Base-by-base conservation (phyloP, 257 asterid species). In the Solanum pennellii region DNA sequence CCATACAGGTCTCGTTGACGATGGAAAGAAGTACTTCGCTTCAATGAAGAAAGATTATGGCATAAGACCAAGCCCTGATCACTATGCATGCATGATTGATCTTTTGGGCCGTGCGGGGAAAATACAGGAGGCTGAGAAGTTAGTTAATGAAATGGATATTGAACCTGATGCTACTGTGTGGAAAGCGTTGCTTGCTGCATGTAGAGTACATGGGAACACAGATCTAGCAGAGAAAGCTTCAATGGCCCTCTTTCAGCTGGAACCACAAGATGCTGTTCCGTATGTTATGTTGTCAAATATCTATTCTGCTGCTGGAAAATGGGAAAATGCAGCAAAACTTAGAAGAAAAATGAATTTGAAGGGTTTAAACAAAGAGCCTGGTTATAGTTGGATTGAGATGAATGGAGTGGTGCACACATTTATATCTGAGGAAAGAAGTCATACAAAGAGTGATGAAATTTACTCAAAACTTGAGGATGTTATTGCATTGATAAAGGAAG, bases 71-170 rank as follows among this genome's bases (percentile, higher is more conserved):
- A 90, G 96, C 18, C 94, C 93, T 6, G 93, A 94, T 89, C 99
- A 96, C 86, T 94, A 94, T 13, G 96, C 97, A 9, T 94, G 98
- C 65, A 94, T 96, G 98, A 92, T 95, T 15, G 98, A 94, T 92
- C 99, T 96, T 69, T 84, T 95, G 75, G 98, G 95, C 16, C 91
- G 98, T 65, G 90, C 98, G 0, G 99, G 99, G 15, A 92, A 91
- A 89, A 83, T 94, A 83, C 83, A 91, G 5, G 98, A 95, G 79
- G 98, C 98, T 2, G 93, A 92, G 90, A 89, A 89, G 83, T 77
- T 96, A 59, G 65, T 95, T 7, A 77, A 68, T 69, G 82, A 93
- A 90, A 95, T 94, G 98, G 86, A 84, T 2, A 88, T 89, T 31
- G 88, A 56, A 62, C 96, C 98, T 3, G 96, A 92, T 88, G 92